A percentile compares a stretch with the other conserved stretches of the same genome.
These are phyloP conservation scores for Fusarium nanum DNA, from an alignment of 2,329 filamentous ascomycete species.

Conservation along the genomic window DNA sequence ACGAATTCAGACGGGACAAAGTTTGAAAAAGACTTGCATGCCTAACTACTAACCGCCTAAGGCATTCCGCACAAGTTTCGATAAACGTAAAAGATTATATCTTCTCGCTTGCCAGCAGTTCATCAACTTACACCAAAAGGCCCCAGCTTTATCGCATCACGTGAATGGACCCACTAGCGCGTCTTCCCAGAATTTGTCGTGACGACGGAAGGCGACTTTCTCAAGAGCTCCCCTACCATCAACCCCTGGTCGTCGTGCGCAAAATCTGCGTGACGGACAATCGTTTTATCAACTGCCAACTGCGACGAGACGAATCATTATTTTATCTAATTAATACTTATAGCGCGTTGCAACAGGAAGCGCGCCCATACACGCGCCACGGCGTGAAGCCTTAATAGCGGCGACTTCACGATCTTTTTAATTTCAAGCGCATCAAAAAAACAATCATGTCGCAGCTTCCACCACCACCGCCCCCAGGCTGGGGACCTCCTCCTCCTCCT, in stretches of 20 bases:
- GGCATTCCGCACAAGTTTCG: too few species aligned
- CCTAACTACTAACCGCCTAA: too few species aligned
- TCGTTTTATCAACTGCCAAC: conserved; percentile 37
- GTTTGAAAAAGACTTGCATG: too few species aligned
- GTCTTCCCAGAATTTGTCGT: conserved; percentile 53
- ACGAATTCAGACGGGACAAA: background rate
- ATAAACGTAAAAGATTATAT: background rate
- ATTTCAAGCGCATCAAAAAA: conserved; percentile 45
- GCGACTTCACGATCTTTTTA: conserved; percentile 41
- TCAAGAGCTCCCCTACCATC: conserved; percentile 43
- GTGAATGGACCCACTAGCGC: conserved; percentile 46
- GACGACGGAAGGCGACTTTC: conserved; percentile 43
- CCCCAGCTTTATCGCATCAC: conserved; percentile 9
- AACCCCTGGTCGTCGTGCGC: conserved; percentile 46
- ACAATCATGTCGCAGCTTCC: conserved; percentile 64
- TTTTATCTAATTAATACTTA: conserved; percentile 16
- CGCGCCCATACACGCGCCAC: conserved; percentile 53
- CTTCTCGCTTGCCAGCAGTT: background rate
- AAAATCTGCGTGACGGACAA: conserved; percentile 47
- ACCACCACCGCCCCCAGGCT: conserved; percentile 69
- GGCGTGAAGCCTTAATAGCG: conserved; percentile 50
- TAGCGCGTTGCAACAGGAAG: conserved; percentile 36
- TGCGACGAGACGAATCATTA: conserved; percentile 2
- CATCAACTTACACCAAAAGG: background rate
- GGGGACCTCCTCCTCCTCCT: conserved; percentile 69